Evolutionary conservation across 139 green algal genomes (phyloP).

Genomic region (Asterochloris erici): DNA sequence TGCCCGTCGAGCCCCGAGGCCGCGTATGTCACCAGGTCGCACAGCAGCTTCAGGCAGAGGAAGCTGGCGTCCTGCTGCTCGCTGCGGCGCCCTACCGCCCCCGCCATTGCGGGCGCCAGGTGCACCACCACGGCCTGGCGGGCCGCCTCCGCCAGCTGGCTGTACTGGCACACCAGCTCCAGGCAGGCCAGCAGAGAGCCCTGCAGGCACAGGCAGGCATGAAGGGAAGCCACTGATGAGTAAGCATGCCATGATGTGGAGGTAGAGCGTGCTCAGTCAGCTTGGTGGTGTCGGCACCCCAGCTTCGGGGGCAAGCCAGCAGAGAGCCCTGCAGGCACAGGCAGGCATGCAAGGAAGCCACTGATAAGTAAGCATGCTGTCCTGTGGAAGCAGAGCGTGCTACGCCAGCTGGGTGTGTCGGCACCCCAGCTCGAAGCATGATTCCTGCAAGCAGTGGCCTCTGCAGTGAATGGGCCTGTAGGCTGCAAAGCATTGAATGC

Average conservation of each 20-base stretch:
- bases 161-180: conserved; percentile 64
- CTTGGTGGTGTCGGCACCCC: too few relatives aligned
- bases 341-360: not conserved
- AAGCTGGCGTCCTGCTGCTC: conserved; percentile 72
- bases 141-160: conserved; percentile 59
- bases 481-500: too few relatives aligned
- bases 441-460: too few relatives aligned
- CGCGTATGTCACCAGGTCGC: conserved; percentile 37
- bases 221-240: not conserved
- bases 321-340: too few relatives aligned
- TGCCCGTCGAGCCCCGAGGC: too few relatives aligned
- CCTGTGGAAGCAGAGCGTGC: too few relatives aligned
- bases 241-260: not conserved
- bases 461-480: too few relatives aligned
- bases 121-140: conserved; percentile 38
- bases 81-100: conserved; percentile 27
- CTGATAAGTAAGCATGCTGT: not conserved
- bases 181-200: conserved; percentile 57
- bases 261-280: too few relatives aligned
- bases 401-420: too few relatives aligned
- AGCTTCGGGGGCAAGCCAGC: too few relatives aligned
- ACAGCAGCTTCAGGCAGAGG: conserved; percentile 83
- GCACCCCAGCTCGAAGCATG: too few relatives aligned
- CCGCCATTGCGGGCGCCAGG: conserved; percentile 74
- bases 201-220: conserved; percentile 6